Percentiles rank a stretch among this genome's conserved stretches.
Evolutionary conservation across 177 flowering plant genomes (phyloP).

Genomic region (Telopea speciosissima): DNA sequence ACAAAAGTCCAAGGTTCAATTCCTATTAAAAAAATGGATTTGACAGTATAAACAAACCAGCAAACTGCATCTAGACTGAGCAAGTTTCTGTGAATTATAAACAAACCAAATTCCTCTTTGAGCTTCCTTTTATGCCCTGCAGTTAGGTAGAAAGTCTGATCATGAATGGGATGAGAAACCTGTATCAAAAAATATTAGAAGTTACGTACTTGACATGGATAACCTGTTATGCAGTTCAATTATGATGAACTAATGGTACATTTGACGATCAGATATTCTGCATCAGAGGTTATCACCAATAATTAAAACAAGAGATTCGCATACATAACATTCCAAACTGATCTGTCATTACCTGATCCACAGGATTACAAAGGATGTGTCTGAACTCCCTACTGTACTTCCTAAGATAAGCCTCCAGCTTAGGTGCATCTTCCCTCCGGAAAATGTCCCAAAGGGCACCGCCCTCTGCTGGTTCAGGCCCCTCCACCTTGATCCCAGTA

Average conservation of each 20-base stretch:
- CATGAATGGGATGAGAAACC: conserved; percentile 66
- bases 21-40: conserved; percentile 23
- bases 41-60: not conserved
- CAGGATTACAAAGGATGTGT: conserved; percentile 23
- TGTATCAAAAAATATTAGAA: conserved; percentile 6
- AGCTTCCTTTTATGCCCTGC: conserved; percentile 44
- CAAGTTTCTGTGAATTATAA: not conserved
- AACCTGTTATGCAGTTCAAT: conserved; percentile 11
- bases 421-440: conserved; percentile 36
- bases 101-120: conserved; percentile 55
- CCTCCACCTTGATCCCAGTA: conserved; percentile 7
- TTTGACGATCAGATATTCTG: conserved; percentile 9
- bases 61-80: not conserved
- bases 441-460: conserved; percentile 53
- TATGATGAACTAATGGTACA: conserved; percentile 5
- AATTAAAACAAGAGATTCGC: not conserved
- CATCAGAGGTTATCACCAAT: conserved; percentile 2
- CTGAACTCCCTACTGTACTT: conserved; percentile 37
- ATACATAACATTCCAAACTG: not conserved
- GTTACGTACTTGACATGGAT: conserved; percentile 1
- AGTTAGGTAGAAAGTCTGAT: conserved; percentile 48
- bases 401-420: conserved; percentile 34
- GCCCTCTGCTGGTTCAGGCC: conserved; percentile 13
- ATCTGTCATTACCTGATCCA: conserved; percentile 32
- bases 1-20: conserved; percentile 54